phyloP scores from a whole-genome alignment of 345 rosid species.

The Eucalyptus erythrocorys region DNA sequence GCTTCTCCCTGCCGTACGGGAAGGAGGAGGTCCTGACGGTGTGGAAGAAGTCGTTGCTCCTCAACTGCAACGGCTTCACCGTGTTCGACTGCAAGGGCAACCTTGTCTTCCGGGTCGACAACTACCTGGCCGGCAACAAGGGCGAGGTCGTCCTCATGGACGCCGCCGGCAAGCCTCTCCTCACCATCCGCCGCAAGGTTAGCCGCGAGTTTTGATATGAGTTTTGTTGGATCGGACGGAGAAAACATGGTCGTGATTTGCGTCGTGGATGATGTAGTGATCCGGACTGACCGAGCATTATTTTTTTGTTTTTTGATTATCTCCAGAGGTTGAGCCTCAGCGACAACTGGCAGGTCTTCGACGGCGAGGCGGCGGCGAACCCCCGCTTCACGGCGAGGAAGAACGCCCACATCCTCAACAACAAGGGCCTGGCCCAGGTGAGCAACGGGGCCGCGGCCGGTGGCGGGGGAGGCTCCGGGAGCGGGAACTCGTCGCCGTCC shows the following conservation, averaged over 20 bases:
- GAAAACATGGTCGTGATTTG: fast-evolving
- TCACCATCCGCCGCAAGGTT: conserved; percentile 94
- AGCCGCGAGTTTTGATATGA: neutral
- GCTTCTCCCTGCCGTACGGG: neutral
- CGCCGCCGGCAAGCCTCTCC: conserved; percentile 76
- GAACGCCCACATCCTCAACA: conserved; percentile 27
- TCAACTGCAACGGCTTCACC: conserved; percentile 93
- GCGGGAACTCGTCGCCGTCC: neutral
- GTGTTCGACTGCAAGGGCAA: conserved; percentile 69
- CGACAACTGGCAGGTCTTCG: conserved; percentile 77
- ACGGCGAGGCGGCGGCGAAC: conserved; percentile 53
- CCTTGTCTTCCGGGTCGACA: conserved; percentile 77
- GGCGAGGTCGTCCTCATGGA: conserved; percentile 87
- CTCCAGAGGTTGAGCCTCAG: conserved; percentile 55
- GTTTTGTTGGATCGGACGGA: neutral
- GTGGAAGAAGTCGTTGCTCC: conserved; percentile 90
- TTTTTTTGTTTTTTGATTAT: no score
- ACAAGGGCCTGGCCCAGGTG: conserved; percentile 50
- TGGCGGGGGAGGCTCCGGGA: neutral
- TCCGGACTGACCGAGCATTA: neutral
- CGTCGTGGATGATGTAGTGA: no score
- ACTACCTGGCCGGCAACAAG: conserved; percentile 42
- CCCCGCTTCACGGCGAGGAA: conserved; percentile 50
- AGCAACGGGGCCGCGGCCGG: neutral
- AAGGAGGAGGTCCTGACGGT: conserved; percentile 46